These are phyloP conservation scores for Crepidotus variabilis DNA, from an alignment of 768 basidiomycete species.

Conservation along the genomic window DNA sequence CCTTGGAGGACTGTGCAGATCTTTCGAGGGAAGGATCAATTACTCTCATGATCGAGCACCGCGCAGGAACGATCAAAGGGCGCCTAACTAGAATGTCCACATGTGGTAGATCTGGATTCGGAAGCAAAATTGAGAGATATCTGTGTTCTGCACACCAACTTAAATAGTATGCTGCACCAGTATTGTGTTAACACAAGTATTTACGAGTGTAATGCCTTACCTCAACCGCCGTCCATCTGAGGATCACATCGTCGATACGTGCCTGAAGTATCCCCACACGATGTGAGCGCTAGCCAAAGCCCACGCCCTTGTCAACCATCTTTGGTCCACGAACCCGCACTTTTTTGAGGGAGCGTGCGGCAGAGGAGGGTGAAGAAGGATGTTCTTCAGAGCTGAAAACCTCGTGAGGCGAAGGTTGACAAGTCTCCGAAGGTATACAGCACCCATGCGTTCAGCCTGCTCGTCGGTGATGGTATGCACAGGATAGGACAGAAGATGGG, in stretches of 20 bases:
- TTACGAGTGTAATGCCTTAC: constrained; percentile 1
- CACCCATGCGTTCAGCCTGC: constrained; percentile 34
- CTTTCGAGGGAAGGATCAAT: background rate
- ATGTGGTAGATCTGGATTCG: background rate
- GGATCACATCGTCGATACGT: constrained; percentile 4
- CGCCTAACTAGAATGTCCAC: background rate
- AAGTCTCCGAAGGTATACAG: constrained; percentile 37
- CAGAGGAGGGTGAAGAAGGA: constrained; percentile 18
- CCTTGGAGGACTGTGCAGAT: background rate
- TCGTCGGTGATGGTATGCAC: constrained; percentile 32
- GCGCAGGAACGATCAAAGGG: background rate
- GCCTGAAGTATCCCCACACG: constrained; percentile 16
- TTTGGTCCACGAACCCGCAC: constrained; percentile 23
- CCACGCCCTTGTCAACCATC: constrained; percentile 24
- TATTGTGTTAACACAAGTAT: no score
- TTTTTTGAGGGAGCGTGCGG: constrained; percentile 18
- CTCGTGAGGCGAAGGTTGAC: constrained; percentile 34
- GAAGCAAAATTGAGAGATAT: background rate
- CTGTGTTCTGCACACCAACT: no score
- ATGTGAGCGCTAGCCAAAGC: constrained; percentile 22
- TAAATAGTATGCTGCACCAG: no score
- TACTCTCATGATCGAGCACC: background rate
- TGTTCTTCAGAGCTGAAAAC: constrained; percentile 27
- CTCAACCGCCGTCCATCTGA: constrained; percentile 4
- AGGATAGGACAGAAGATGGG: constrained; percentile 34